Evolutionary conservation across 225 moss, liverwort and hornwort genomes (phyloP).

Genomic region (Neckera pumila): DNA sequence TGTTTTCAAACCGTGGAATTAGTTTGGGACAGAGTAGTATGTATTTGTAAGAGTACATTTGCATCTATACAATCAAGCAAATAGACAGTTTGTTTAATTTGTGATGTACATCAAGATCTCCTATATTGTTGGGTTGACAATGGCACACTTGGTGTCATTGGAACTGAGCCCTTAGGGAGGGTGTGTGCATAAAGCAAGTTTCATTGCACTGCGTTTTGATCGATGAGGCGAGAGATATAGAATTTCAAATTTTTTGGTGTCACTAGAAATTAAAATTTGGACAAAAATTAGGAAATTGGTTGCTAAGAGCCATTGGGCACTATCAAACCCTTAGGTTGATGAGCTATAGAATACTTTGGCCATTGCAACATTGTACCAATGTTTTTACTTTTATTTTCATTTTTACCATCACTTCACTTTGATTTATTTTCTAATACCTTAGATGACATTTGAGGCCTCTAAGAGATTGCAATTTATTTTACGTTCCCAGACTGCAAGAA

Average conservation of each 20-base stretch:
- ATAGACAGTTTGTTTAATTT: neutral
- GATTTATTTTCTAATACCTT: too few species aligned
- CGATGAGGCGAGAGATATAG: neutral
- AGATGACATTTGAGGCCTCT: too few species aligned
- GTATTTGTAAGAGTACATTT: neutral
- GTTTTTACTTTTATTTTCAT: neutral
- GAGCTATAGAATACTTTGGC: neutral
- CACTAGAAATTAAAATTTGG: neutral
- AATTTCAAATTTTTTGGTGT: rapidly evolving
- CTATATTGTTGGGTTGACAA: rapidly evolving
- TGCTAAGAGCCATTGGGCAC: rapidly evolving
- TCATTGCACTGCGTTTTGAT: neutral
- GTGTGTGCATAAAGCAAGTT: neutral
- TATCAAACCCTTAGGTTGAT: neutral
- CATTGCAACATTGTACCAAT: neutral
- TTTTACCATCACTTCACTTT: too few species aligned
- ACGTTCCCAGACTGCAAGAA: too few species aligned
- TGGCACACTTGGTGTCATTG: too few species aligned
- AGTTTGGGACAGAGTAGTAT: too few species aligned
- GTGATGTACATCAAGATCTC: neutral
- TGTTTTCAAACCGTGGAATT: too few species aligned
- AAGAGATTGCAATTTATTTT: too few species aligned
- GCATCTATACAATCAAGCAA: neutral
- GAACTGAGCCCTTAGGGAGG: neutral
- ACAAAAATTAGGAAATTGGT: neutral